Evolutionary conservation across 768 basidiomycete species (phyloP).

Genomic region (Termitomyces sp.): DNA sequence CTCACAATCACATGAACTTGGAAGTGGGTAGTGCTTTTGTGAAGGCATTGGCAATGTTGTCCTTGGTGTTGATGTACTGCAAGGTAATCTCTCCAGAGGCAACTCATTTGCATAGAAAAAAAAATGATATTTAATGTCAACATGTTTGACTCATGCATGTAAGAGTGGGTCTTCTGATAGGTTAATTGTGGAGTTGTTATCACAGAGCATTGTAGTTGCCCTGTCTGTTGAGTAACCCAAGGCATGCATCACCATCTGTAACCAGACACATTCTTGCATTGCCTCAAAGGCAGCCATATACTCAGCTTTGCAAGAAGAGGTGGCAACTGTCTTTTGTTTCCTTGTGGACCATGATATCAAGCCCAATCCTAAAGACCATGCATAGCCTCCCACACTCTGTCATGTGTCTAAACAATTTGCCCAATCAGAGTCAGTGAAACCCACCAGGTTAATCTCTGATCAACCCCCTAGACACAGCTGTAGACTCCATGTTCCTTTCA

Average conservation of each 20-base stretch:
- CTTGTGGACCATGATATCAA: not conserved
- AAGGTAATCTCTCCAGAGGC: too few relatives aligned
- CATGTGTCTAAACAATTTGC: too few relatives aligned
- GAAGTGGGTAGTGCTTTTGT: too few relatives aligned
- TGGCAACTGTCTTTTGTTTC: not conserved
- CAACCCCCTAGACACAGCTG: not conserved
- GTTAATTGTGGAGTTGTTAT: not conserved
- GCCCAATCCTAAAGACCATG: not conserved
- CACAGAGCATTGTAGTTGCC: not conserved
- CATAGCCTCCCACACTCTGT: not conserved
- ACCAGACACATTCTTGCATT: not conserved
- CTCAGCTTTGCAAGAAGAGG: not conserved
- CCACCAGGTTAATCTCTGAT: not conserved
- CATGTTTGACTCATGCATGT: not conserved
- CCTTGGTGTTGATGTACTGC: too few relatives aligned
- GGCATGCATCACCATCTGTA: not conserved
- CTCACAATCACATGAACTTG: too few relatives aligned
- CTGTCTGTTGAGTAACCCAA: not conserved
- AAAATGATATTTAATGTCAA: not conserved
- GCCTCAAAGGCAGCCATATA: too few relatives aligned
- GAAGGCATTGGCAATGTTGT: too few relatives aligned
- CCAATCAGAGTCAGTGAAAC: not conserved
- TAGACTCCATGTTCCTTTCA: not conserved
- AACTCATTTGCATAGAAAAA: too few relatives aligned
- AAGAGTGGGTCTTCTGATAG: not conserved